phyloP scores from a whole-genome alignment of 352 stramenopile genomes.

The Phytophthora europaea region DNA sequence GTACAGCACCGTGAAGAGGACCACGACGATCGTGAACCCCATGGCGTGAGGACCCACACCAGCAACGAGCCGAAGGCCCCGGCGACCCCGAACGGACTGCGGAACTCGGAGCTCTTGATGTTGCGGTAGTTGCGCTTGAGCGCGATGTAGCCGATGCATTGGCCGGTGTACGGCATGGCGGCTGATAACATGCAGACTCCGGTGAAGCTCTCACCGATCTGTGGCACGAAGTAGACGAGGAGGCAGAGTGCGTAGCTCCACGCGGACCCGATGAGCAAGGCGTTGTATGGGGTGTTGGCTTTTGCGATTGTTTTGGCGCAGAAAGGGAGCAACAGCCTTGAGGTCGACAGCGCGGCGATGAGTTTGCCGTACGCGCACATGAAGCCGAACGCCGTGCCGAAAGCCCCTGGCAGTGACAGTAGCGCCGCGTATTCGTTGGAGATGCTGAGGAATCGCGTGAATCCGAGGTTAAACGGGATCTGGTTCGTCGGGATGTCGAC shows the following conservation, averaged over 20 bases:
- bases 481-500: slow-evolving; percentile 6
- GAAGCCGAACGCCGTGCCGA: slow-evolving; percentile 40
- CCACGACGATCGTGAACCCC: slow-evolving; percentile 24
- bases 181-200: slow-evolving; percentile 32
- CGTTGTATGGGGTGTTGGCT: slow-evolving; percentile 19
- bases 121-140: slow-evolving; percentile 44
- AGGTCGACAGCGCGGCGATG: slow-evolving; percentile 45
- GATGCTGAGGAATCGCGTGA: slow-evolving; percentile 31
- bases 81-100: slow-evolving; percentile 37
- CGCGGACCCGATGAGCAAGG: slow-evolving; percentile 20
- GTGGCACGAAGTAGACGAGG: slow-evolving; percentile 32
- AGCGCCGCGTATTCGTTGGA: slow-evolving; percentile 14
- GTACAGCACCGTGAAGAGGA: slow-evolving; percentile 36
- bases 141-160: slow-evolving; percentile 47
- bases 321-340: slow-evolving; percentile 30
- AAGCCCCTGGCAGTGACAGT: slow-evolving; percentile 42
- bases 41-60: slow-evolving; percentile 31
- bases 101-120: slow-evolving; percentile 44
- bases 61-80: slow-evolving; percentile 32
- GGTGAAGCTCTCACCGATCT: slow-evolving; percentile 22
- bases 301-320: slow-evolving; percentile 19
- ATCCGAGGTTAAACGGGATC: slow-evolving; percentile 34
- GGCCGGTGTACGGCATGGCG: slow-evolving; percentile 40
- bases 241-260: slow-evolving; percentile 44
- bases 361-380: slow-evolving; percentile 59